These are phyloP conservation scores for Hanseniaspora sp. DNA, from an alignment of 1,139 yeast species.

Conservation along the genomic window DNA sequence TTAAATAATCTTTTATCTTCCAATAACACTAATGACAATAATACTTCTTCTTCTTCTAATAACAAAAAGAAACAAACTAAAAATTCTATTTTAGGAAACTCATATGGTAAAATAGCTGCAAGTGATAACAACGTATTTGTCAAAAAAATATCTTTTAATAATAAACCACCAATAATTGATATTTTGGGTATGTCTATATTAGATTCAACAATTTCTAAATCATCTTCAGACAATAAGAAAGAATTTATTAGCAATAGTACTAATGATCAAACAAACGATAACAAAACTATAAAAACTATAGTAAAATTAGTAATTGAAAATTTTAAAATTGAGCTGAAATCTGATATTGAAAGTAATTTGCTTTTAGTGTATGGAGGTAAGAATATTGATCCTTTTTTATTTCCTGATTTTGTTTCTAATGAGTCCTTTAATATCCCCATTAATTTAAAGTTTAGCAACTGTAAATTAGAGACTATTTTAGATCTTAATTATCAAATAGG, in stretches of 20 bases:
- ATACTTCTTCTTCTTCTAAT: not conserved
- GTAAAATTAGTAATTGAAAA: constrained; percentile 12
- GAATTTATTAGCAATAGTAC: constrained; percentile 1
- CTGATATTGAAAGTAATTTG: constrained; percentile 29
- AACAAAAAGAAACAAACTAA: not conserved
- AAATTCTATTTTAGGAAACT: not conserved
- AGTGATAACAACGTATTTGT: constrained; percentile 13
- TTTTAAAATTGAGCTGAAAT: constrained; percentile 22
- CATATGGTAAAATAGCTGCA: constrained; percentile 3
- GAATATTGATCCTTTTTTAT: constrained; percentile 25
- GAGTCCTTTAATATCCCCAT: constrained; percentile 30
- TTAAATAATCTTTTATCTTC: not conserved
- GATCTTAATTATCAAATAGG: constrained; percentile 21
- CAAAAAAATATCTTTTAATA: constrained; percentile 11
- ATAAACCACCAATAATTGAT: constrained; percentile 13
- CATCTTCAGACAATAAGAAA: constrained; percentile 5
- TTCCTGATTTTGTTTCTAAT: constrained; percentile 28
- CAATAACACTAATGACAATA: not conserved
- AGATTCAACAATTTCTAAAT: not conserved
- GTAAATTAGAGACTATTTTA: constrained; percentile 29
- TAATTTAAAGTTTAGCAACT: constrained; percentile 28
- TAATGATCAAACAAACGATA: not conserved
- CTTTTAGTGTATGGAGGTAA: constrained; percentile 24
- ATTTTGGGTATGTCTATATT: constrained; percentile 9
- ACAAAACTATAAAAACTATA: constrained; percentile 12